Base-by-base conservation (phyloP, 1,284 basidiomycete genomes). In the Fomitopsis schrenkii region DNA sequence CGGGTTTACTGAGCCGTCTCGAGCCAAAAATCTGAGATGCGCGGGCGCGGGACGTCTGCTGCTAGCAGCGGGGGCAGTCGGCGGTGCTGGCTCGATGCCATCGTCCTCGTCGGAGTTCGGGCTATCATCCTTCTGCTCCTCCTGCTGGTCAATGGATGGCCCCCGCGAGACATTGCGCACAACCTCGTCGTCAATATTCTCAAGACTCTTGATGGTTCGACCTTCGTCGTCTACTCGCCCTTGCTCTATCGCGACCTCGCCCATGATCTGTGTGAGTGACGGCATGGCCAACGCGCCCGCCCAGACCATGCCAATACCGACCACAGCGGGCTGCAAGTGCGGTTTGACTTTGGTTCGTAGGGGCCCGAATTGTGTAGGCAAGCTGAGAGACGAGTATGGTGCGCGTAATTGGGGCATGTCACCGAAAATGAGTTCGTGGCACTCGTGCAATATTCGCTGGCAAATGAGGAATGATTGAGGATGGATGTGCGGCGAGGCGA, bases 361-460 rank as follows among this genome's bases (percentile, higher is more conserved):
- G 55, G 84, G 83, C 26, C 80, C 81, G 12, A 81, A 77, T 40
- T 77, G 76, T 36, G 76, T 73, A 30, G 81, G 80, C 8, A 85
- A 70, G 61, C 72, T 77, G 59, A 88, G 70, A 62, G 80, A 74
- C 59, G 83, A 77, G 77, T 93, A 94, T 5, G 93, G 90, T 14
- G 84, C 81, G 36, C 80, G 73, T 26, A 79, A 76, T 12, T 88
- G 84, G 8, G 93, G 87, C 30, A 91, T 83, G 75, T 98, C 94
- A 62, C 91, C 88, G 74, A 98, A 99, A 70, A 99, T 96, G 73
- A 98, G 95, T 77, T 96, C 91, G 77, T 99, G 97, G 72, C 96
- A 97, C 73, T 87, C 86, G 72, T 95, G 94, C 64, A 98, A 81
- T 55, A 96, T 87, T 62, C 97, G 86, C 75, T 96, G 94, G 77